Conservation (phyloP, 495 filamentous ascomycete species). For the Penicillium samsonianum region DNA sequence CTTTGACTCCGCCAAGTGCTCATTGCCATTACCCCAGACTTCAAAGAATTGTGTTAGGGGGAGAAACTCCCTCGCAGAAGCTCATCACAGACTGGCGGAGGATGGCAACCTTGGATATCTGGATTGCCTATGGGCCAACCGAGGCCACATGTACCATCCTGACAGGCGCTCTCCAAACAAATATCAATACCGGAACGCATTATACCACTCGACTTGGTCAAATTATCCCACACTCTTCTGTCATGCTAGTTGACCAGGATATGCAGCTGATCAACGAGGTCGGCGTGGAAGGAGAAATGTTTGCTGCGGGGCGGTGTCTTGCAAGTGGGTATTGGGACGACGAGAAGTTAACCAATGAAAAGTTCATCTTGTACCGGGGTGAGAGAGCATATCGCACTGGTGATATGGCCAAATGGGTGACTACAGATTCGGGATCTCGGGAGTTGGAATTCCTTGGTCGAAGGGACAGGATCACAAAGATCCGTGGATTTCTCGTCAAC, state of each 20-base stretch:
- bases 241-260: constrained; percentile 4
- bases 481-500: constrained; percentile 31
- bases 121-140: constrained; percentile 26
- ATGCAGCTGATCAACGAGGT: constrained; percentile 3
- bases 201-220: constrained; percentile 1
- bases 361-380: constrained; percentile 19
- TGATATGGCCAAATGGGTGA: constrained; percentile 16
- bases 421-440: constrained; percentile 2
- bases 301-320: constrained; percentile 20
- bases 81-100: constrained; percentile 22
- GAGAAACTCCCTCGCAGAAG: constrained; percentile 20
- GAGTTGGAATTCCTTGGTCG: constrained; percentile 23
- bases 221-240: background rate
- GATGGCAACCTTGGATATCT: constrained; percentile 15
- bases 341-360: constrained; percentile 16
- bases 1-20: background rate
- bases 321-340: constrained; percentile 27
- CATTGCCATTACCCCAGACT: constrained; percentile 12
- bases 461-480: constrained; percentile 25
- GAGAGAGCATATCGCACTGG: constrained; percentile 24
- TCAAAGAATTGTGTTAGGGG: constrained; percentile 27
- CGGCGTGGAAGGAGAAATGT: constrained; percentile 26
- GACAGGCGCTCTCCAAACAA: constrained; percentile 13
- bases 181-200: background rate
- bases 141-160: constrained; percentile 23